These are phyloP conservation scores for Wallacemonas rigidus DNA, from an alignment of 208 protist genomes.

Conservation along the genomic window DNA sequence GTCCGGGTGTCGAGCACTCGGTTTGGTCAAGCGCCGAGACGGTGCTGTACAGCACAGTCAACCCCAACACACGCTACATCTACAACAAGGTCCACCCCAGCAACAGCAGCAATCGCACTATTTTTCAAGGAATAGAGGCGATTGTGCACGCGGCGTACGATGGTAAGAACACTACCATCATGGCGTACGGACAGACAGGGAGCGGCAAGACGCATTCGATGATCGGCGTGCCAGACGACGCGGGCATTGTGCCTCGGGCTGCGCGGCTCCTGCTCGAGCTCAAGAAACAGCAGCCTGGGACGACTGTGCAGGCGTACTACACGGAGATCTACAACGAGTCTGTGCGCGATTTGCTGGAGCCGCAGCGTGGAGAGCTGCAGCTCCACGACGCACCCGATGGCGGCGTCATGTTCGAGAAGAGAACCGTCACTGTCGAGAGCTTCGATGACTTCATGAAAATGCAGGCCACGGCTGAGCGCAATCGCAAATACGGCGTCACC, in stretches of 20 bases:
- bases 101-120: conserved; percentile 70
- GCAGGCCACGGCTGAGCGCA: conserved; percentile 62
- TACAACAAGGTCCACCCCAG: conserved; percentile 88
- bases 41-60: conserved; percentile 79
- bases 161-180: conserved; percentile 78
- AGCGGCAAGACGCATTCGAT: conserved; percentile 93
- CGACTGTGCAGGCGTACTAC: conserved; percentile 60
- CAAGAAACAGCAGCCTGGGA: conserved; percentile 40
- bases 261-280: conserved; percentile 74
- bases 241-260: conserved; percentile 46
- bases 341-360: conserved; percentile 76
- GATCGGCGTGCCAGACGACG: conserved; percentile 59
- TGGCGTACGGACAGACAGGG: conserved; percentile 92
- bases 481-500: conserved; percentile 86
- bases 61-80: conserved; percentile 76
- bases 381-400: conserved; percentile 55
- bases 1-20: conserved; percentile 52
- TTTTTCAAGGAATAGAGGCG: conserved; percentile 80
- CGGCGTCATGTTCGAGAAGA: conserved; percentile 44
- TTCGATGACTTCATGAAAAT: conserved; percentile 70
- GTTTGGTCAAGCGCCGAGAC: conserved; percentile 87
- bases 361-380: conserved; percentile 35
- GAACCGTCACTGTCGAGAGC: conserved; percentile 55
- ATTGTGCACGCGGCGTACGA: conserved; percentile 79
- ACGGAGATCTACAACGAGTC: conserved; percentile 90